Evolutionary conservation across 2,329 filamentous ascomycete genomes (phyloP).

Genomic region (Exophiala oligosperma): DNA sequence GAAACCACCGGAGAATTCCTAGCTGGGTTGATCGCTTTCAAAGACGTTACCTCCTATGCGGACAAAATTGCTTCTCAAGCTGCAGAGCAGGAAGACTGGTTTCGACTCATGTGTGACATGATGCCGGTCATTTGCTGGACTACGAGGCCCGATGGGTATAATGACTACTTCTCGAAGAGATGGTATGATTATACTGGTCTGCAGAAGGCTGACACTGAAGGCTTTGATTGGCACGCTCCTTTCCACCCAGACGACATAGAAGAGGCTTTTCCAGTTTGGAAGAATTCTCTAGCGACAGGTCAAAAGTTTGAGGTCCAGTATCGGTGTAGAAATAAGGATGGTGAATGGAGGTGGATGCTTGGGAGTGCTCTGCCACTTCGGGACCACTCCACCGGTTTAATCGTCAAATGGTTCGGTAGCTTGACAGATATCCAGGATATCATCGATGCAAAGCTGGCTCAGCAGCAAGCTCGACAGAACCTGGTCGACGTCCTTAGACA

Average conservation of each 20-base stretch:
- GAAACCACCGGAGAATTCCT: conserved; percentile 69
- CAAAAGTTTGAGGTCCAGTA: conserved; percentile 71
- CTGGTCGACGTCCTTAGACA: conserved; percentile 72
- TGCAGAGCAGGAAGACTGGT: conserved; percentile 70
- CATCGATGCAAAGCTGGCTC: conserved; percentile 66
- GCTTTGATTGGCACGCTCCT: conserved; percentile 60
- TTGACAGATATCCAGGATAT: conserved; percentile 78
- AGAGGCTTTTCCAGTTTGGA: conserved; percentile 59
- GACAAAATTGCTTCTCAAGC: conserved; percentile 69
- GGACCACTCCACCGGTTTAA: conserved; percentile 64
- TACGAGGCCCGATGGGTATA: conserved; percentile 62
- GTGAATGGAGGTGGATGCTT: conserved; percentile 77
- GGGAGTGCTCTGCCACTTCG: conserved; percentile 69
- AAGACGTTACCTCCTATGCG: conserved; percentile 70
- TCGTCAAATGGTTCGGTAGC: conserved; percentile 79
- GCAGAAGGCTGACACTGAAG: conserved; percentile 61
- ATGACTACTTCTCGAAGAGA: conserved; percentile 74
- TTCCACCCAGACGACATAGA: conserved; percentile 71
- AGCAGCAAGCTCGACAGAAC: conserved; percentile 67
- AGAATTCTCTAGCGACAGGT: conserved; percentile 64
- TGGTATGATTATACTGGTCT: conserved; percentile 81
- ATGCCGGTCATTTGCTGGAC: conserved; percentile 76
- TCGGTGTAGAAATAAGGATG: conserved; percentile 64
- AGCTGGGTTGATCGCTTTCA: conserved; percentile 69
- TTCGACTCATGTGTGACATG: conserved; percentile 73